These are phyloP conservation scores for Ramaria rubella DNA, from an alignment of 768 basidiomycete genomes.

Conservation along the genomic window DNA sequence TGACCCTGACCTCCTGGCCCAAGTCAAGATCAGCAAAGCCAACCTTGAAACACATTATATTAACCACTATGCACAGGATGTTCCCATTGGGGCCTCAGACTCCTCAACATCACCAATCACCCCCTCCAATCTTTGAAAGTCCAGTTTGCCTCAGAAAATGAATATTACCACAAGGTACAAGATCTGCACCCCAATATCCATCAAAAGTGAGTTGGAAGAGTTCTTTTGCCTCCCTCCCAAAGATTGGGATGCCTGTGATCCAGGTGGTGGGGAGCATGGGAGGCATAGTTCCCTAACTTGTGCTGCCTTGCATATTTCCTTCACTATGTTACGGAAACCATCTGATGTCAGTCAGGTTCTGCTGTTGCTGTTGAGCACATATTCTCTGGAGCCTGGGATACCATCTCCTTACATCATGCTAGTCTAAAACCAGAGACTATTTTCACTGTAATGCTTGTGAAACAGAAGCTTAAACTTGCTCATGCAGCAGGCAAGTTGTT, in stretches of 20 bases:
- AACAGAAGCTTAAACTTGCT: background rate
- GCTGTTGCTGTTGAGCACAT: slow-evolving; percentile 9
- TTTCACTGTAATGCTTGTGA: slow-evolving; percentile 1
- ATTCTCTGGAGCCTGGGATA: slow-evolving; percentile 7
- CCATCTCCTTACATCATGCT: slow-evolving; percentile 6
- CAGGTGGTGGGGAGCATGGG: slow-evolving; percentile 18
- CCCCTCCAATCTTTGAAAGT: background rate
- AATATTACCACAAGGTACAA: background rate
- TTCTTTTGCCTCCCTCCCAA: slow-evolving; percentile 13
- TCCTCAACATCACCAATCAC: background rate
- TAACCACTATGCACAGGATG: background rate
- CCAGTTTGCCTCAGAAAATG: background rate
- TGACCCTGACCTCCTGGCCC: background rate
- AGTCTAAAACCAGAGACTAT: slow-evolving; percentile 6
- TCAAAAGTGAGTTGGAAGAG: slow-evolving; percentile 15
- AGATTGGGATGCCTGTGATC: slow-evolving; percentile 14
- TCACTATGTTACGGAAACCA: too few relatives aligned
- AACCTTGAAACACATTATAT: background rate
- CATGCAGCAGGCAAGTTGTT: background rate
- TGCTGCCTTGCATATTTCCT: slow-evolving; percentile 15
- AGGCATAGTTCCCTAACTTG: slow-evolving; percentile 18
- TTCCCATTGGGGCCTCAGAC: background rate
- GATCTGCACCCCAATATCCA: background rate
- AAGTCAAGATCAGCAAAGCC: background rate
- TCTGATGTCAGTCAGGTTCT: background rate